Conservation (phyloP, 176 grass and related monocot genomes). For the Phoenix roebelenii region DNA sequence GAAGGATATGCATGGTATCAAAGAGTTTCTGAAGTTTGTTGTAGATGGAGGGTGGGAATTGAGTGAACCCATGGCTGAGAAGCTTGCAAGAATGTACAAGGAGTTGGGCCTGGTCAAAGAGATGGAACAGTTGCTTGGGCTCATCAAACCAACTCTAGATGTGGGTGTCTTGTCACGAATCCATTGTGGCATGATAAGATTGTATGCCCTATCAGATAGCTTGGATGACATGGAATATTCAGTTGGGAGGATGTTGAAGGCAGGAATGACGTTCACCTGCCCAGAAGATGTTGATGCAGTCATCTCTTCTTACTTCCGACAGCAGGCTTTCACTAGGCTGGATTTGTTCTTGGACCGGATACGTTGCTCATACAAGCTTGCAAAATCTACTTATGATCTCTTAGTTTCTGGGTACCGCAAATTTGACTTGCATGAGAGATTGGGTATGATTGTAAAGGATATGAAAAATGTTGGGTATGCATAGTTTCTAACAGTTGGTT, state of each 20-base stretch:
- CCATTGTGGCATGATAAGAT: conserved; percentile 38
- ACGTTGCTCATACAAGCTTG: conserved; percentile 27
- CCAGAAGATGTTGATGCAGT: conserved; percentile 34
- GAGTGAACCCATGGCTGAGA: conserved; percentile 22
- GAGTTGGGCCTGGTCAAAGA: conserved; percentile 20
- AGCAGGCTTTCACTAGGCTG: conserved; percentile 33
- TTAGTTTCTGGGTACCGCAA: conserved; percentile 43
- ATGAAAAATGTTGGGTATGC: conserved; percentile 35
- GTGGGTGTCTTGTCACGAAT: conserved; percentile 19
- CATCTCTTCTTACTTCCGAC: conserved; percentile 41
- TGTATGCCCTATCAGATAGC: conserved; percentile 30
- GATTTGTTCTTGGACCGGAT: conserved; percentile 41
- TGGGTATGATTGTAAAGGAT: conserved; percentile 19
- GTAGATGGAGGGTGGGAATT: conserved; percentile 20
- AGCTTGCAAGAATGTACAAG: conserved; percentile 20
- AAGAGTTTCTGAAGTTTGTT: conserved; percentile 17
- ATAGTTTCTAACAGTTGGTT: not conserved
- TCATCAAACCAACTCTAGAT: conserved; percentile 12
- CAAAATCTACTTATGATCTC: conserved; percentile 40
- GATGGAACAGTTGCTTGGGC: conserved; percentile 34
- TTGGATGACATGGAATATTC: conserved; percentile 40
- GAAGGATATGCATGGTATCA: conserved; percentile 19
- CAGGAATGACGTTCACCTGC: conserved; percentile 23
- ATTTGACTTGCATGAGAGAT: conserved; percentile 38
- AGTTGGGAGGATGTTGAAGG: conserved; percentile 29